These are phyloP conservation scores for Aspergillus viridinutans DNA, from an alignment of 2,329 filamentous ascomycete species.

Conservation along the genomic window DNA sequence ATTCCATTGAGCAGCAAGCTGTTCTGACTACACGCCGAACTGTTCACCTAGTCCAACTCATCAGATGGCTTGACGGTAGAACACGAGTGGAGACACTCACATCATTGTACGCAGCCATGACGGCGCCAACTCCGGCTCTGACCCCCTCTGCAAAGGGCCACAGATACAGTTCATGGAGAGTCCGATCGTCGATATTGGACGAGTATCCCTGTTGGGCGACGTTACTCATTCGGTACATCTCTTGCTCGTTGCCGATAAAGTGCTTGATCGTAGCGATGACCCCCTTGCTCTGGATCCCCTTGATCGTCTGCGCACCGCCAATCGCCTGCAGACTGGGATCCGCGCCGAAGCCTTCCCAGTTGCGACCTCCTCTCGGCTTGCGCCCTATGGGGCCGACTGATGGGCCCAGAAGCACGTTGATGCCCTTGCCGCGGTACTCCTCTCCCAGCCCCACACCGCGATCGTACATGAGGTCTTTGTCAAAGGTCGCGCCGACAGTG, in stretches of 20 bases:
- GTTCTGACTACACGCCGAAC: constrained; percentile 64
- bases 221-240: constrained; percentile 48
- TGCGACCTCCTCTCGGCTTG: constrained; percentile 68
- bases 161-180: constrained; percentile 43
- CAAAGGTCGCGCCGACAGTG: constrained; percentile 69
- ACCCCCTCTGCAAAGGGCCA: constrained; percentile 52
- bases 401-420: constrained; percentile 67
- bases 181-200: constrained; percentile 49
- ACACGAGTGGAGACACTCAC: constrained; percentile 18
- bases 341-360: constrained; percentile 70
- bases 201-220: constrained; percentile 37
- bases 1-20: constrained; percentile 65
- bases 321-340: constrained; percentile 63
- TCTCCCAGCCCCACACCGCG: constrained; percentile 65
- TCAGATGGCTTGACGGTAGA: background rate
- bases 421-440: constrained; percentile 69
- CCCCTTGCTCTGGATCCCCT: constrained; percentile 54
- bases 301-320: constrained; percentile 49
- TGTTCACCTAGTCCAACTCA: constrained; percentile 51
- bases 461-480: constrained; percentile 66
- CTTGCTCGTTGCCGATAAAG: constrained; percentile 49
- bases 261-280: constrained; percentile 58
- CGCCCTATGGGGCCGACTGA: constrained; percentile 67
- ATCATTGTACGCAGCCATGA: constrained; percentile 44
- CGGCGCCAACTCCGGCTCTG: constrained; percentile 44